Conservation (phyloP, 371 early-diverging fungal genomes). For the Mucor mucedo region DNA sequence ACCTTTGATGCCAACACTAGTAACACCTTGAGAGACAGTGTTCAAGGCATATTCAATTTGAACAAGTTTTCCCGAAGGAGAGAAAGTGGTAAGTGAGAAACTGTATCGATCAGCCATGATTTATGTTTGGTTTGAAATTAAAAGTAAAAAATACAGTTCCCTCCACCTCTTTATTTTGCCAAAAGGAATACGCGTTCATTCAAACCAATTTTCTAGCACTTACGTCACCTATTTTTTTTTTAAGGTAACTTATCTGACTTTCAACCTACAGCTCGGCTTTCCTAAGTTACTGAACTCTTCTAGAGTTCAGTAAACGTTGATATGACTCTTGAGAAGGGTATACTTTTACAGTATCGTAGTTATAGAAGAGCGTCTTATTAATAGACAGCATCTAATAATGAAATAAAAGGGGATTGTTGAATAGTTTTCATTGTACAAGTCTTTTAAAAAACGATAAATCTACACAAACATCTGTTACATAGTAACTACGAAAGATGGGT, state of each 20-base stretch:
- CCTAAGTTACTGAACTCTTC: no score
- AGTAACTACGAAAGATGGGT: no score
- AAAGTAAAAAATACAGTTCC: constrained; percentile 4
- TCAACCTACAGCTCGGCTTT: background rate
- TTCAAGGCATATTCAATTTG: constrained; percentile 99
- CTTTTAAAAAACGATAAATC: no score
- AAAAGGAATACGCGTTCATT: constrained; percentile 2
- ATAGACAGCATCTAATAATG: no score
- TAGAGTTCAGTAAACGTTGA: no score
- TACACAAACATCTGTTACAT: no score
- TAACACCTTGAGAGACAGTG: constrained; percentile 94
- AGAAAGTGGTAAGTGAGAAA: constrained; percentile 99
- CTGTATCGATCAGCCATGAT: constrained; percentile 75
- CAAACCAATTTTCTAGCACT: background rate
- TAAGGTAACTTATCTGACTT: background rate
- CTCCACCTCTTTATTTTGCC: background rate
- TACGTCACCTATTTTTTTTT: background rate
- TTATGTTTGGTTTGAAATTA: background rate
- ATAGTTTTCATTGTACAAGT: no score
- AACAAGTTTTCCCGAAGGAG: constrained; percentile 98
- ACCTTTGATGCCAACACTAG: constrained; percentile 98
- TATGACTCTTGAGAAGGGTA: no score
- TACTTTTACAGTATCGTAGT: no score
- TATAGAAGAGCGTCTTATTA: no score
- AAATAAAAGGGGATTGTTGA: no score